Conservation (phyloP, 805 yeast genomes). For the Wickerhamiella vanderwaltii region DNA sequence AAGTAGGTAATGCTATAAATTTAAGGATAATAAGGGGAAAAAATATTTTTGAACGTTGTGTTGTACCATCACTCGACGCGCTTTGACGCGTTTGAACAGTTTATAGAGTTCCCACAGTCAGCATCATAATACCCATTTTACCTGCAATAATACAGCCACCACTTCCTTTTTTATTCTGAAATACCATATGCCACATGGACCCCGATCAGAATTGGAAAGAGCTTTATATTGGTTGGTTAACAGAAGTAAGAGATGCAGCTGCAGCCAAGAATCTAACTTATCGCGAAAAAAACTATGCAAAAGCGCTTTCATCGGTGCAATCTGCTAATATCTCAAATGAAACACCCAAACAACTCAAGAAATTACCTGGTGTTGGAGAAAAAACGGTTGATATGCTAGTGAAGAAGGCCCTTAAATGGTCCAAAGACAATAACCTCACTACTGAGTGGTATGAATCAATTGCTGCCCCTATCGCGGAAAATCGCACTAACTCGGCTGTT, state of each 20-base stretch:
- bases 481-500: too few species aligned
- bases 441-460: slow-evolving; percentile 14
- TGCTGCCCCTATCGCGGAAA: slow-evolving; percentile 1
- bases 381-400: slow-evolving; percentile 45
- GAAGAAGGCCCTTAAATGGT: slow-evolving; percentile 39
- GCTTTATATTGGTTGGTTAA: slow-evolving; percentile 24
- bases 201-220: slow-evolving; percentile 19
- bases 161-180: too few species aligned
- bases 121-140: too few species aligned
- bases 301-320: slow-evolving; percentile 14
- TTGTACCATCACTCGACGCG: too few species aligned
- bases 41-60: too few species aligned
- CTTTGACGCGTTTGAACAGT: too few species aligned
- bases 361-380: slow-evolving; percentile 60
- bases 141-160: too few species aligned
- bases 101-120: too few species aligned
- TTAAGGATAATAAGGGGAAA: too few species aligned
- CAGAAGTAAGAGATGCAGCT: slow-evolving; percentile 20
- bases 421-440: slow-evolving; percentile 39
- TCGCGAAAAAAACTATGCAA: slow-evolving; percentile 10
- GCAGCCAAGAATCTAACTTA: not conserved
- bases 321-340: slow-evolving; percentile 34
- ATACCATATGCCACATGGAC: slow-evolving; percentile 5
- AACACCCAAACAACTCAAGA: slow-evolving; percentile 28
- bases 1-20: too few species aligned